phyloP scores from a whole-genome alignment of 768 basidiomycete species.

The Boletus bicolor region DNA sequence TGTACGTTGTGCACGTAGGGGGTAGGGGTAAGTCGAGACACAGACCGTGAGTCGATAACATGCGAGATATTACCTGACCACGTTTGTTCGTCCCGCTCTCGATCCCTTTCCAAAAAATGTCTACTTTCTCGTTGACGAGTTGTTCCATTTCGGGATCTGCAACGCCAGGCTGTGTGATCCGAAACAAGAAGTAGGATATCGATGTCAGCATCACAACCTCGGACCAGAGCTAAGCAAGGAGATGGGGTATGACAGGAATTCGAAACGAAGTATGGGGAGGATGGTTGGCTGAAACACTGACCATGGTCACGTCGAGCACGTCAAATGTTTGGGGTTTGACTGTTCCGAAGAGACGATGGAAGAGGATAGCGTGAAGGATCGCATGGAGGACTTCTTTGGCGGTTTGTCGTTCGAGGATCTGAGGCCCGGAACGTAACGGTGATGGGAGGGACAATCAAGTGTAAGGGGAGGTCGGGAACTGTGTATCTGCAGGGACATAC shows the following conservation, averaged over 20 bases:
- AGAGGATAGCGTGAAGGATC: constrained; percentile 77
- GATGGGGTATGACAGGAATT: background rate
- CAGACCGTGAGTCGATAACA: background rate
- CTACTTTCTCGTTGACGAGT: constrained; percentile 73
- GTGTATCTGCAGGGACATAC: constrained; percentile 12
- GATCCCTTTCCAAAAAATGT: constrained; percentile 73
- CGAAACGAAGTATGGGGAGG: background rate
- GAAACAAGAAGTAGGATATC: background rate
- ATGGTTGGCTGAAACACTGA: constrained; percentile 30
- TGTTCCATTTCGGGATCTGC: constrained; percentile 69
- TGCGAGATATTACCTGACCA: constrained; percentile 52
- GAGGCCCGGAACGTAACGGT: background rate
- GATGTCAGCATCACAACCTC: background rate
- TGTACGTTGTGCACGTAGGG: background rate
- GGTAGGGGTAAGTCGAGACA: constrained; percentile 20
- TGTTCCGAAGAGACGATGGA: constrained; percentile 79
- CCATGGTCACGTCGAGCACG: constrained; percentile 83
- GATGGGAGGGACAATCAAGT: background rate
- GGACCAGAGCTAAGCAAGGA: background rate
- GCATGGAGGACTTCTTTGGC: constrained; percentile 73
- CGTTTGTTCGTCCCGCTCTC: constrained; percentile 60
- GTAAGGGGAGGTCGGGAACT: background rate
- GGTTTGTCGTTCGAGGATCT: constrained; percentile 72
- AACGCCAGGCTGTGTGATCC: constrained; percentile 63
- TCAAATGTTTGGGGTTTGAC: constrained; percentile 76